phyloP scores from a whole-genome alignment of 2,329 filamentous ascomycete genomes.

The Colletotrichum navitas region DNA sequence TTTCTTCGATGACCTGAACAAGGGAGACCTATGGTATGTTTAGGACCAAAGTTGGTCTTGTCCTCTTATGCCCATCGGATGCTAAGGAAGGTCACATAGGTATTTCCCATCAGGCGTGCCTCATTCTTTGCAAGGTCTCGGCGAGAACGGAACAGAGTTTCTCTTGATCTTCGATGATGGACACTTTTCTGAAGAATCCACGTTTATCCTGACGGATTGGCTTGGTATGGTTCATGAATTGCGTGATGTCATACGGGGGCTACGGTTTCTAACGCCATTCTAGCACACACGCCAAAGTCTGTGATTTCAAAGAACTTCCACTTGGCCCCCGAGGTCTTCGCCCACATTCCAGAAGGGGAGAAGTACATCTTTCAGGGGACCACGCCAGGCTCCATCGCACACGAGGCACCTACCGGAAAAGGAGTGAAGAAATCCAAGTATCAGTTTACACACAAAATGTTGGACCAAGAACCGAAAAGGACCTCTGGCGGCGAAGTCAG shows the following conservation, averaged over 20 bases:
- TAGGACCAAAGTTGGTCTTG: not conserved
- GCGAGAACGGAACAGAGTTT: slow-evolving; percentile 49
- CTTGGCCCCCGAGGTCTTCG: slow-evolving; percentile 77
- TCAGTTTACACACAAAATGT: slow-evolving; percentile 79
- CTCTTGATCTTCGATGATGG: slow-evolving; percentile 63
- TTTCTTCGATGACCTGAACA: slow-evolving; percentile 81
- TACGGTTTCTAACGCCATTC: slow-evolving; percentile 25
- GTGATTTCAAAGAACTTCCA: slow-evolving; percentile 83
- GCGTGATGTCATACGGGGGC: too few species aligned
- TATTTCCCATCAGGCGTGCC: slow-evolving; percentile 84
- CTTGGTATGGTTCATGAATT: slow-evolving; percentile 60
- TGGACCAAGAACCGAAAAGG: slow-evolving; percentile 75
- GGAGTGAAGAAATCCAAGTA: slow-evolving; percentile 75
- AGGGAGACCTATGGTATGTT: slow-evolving; percentile 74
- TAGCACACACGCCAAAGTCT: slow-evolving; percentile 77
- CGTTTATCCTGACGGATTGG: slow-evolving; percentile 81
- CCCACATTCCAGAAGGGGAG: slow-evolving; percentile 73
- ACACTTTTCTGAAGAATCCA: slow-evolving; percentile 71
- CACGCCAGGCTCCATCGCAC: slow-evolving; percentile 71
- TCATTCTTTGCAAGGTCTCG: slow-evolving; percentile 71
- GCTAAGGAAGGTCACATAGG: not conserved
- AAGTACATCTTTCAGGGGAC: slow-evolving; percentile 85
- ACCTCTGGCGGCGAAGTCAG: slow-evolving; percentile 78
- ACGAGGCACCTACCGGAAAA: slow-evolving; percentile 72
- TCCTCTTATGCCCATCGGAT: too few species aligned